A percentile compares a stretch with the other conserved stretches of the same genome.
phyloP scores from a whole-genome alignment of 305 asterid species.

The Lippia alba region DNA sequence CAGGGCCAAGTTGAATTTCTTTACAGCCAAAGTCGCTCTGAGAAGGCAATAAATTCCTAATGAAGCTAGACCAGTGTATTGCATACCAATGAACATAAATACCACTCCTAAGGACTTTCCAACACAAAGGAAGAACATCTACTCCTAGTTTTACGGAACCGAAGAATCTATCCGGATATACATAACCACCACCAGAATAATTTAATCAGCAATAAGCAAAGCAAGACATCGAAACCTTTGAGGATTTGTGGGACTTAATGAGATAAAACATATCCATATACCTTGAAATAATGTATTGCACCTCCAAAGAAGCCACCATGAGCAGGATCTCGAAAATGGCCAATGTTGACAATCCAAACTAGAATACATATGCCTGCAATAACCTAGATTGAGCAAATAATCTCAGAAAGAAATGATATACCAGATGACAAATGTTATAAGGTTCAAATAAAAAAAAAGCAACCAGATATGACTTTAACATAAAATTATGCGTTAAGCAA shows the following conservation, averaged over 20 bases:
- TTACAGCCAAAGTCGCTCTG: neutral
- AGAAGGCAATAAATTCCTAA: neutral
- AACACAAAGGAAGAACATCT: conserved; percentile 9
- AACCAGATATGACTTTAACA: conserved; percentile 40
- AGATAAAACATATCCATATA: conserved; percentile 34
- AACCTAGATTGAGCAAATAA: conserved; percentile 65
- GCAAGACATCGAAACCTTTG: conserved; percentile 7
- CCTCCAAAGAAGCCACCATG: conserved; percentile 97
- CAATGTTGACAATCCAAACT: conserved; percentile 98
- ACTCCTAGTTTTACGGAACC: conserved; percentile 2
- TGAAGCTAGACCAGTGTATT: neutral
- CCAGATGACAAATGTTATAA: conserved; percentile 21
- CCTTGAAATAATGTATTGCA: conserved; percentile 99
- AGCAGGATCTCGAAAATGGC: conserved; percentile 95
- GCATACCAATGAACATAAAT: conserved; percentile 14
- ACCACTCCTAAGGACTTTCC: conserved; percentile 4
- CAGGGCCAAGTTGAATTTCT: neutral
- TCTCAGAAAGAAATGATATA: conserved; percentile 38
- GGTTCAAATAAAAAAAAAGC: conserved; percentile 25
- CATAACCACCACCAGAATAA: neutral
- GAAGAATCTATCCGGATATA: conserved; percentile 6
- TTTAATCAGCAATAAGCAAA: conserved; percentile 12
- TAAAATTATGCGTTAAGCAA: conserved; percentile 22
- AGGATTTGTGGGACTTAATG: conserved; percentile 12
- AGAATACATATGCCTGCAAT: conserved; percentile 96